Percentiles rank a stretch among this genome's conserved stretches.
These are phyloP conservation scores for Diaporthe capsici DNA, from an alignment of 2,329 filamentous ascomycete genomes.

Conservation along the genomic window DNA sequence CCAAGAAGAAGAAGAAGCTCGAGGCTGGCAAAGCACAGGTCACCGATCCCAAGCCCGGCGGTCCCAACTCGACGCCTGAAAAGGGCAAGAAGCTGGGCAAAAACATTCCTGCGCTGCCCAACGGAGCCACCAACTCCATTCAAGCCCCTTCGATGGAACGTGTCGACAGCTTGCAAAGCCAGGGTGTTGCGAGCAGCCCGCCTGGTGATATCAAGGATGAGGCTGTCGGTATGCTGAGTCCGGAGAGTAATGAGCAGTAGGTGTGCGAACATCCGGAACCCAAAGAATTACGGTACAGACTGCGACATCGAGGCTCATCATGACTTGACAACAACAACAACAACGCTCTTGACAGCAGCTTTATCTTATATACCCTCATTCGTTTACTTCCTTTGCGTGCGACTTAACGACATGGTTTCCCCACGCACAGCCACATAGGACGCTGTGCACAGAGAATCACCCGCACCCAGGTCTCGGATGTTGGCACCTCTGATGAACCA, in stretches of 20 bases:
- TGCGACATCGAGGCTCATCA: not conserved
- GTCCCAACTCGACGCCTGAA: slow-evolving; percentile 53
- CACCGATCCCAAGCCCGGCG: slow-evolving; percentile 57
- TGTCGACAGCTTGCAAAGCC: slow-evolving; percentile 70
- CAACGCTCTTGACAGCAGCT: not conserved
- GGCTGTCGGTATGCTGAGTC: slow-evolving; percentile 84
- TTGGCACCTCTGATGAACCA: not conserved
- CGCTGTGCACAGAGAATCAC: not conserved
- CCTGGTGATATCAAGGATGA: slow-evolving; percentile 71
- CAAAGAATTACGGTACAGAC: not conserved
- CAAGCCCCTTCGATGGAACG: slow-evolving; percentile 68
- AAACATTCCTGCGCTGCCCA: slow-evolving; percentile 51
- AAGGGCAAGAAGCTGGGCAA: slow-evolving; percentile 67
- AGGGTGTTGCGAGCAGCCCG: slow-evolving; percentile 72
- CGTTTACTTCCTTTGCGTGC: not conserved
- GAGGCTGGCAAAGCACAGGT: slow-evolving; percentile 67
- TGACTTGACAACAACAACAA: not conserved
- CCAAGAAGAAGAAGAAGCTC: slow-evolving; percentile 89
- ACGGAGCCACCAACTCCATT: slow-evolving; percentile 57
- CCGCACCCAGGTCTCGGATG: not conserved
- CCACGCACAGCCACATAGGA: no score
- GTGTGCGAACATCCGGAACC: not conserved
- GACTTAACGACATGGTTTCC: not conserved
- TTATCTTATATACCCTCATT: not conserved
- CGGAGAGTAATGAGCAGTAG: slow-evolving; percentile 77